Base-by-base conservation (phyloP, 208 protist species). In the Vickermania ingenoplastis region DNA sequence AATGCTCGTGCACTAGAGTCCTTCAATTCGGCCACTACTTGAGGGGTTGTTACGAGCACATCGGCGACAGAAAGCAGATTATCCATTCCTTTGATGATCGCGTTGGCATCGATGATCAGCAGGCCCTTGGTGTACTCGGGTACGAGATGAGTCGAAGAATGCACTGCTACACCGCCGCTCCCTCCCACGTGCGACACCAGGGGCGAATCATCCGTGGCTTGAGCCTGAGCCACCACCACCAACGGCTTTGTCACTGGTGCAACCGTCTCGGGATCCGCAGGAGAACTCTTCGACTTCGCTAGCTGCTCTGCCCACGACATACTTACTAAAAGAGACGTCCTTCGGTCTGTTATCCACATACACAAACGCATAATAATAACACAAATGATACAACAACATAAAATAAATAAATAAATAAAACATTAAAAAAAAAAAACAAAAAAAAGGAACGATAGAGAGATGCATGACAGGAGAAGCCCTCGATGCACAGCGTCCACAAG, bases 81-180 rank as follows among this genome's bases (percentile, higher is more conserved):
- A 54, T 89, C 77, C 77, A 87, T 85, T 14, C 84, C 78, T 54
- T 94, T 94, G 53, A 94, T 91, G 41, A 94, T 79, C 21, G 88
- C 88, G 55, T 94, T 94, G 2, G 88, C 84, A 60, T 94, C 88
- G 21, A 94, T 69, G 21, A 94, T 71, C 14, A 94, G 72, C 13
- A 90, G 77, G 5, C 82, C 88, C 48, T 90, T 89, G 13, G 45
- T 41, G 66, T 73, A 90, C 4, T 59, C 52, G 24, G 87, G 87
- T 2, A 91, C 69, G 31, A 63, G 71, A 23, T 81, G 51, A 14
- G 45, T 41, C 36, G 17, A 48, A n/a, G n/a, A n/a, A n/a, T n/a
- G n/a, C n/a, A n/a, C n/a, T n/a, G n/a, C n/a, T n/a, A n/a, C n/a
- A n/a, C n/a, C n/a, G n/a, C n/a, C n/a, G n/a, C n/a, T n/a, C n/a